Conservation (phyloP, 306 rosid species). For the Casuarina cunninghamiana region DNA sequence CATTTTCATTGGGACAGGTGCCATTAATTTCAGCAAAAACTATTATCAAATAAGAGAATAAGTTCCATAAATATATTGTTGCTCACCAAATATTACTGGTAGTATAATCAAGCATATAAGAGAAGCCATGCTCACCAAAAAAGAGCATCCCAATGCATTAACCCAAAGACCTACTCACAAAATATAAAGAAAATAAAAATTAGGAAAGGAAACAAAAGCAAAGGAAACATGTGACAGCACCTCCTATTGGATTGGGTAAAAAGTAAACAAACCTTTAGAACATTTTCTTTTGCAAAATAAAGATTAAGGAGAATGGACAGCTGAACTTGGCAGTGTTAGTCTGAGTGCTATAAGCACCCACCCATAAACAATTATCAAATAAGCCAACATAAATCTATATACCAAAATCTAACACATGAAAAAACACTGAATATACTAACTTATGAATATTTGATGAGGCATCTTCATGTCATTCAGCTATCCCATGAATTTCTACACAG, state of each 20-base stretch:
- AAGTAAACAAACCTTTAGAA: not conserved
- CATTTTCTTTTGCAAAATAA: not conserved
- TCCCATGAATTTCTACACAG: not conserved
- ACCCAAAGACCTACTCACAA: constrained; percentile 71
- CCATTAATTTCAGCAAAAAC: constrained; percentile 17
- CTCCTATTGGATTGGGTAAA: not conserved
- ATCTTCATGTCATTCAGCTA: not conserved
- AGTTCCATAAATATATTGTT: constrained; percentile 12
- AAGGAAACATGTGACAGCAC: not conserved
- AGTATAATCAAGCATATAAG: constrained; percentile 76
- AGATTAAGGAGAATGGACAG: not conserved
- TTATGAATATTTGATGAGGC: not conserved
- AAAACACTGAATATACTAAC: not conserved
- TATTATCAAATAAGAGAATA: constrained; percentile 12
- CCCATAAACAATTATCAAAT: not conserved
- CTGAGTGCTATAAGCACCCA: not conserved
- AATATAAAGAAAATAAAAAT: constrained; percentile 14
- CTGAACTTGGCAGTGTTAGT: not conserved
- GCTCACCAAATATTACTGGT: constrained; percentile 86
- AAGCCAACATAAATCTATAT: not conserved
- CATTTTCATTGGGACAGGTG: constrained; percentile 7
- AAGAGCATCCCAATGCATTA: constrained; percentile 86
- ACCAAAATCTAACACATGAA: not conserved
- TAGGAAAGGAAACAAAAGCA: not conserved
- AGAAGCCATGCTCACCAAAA: constrained; percentile 98